These are phyloP conservation scores for Albophoma yamanashiensis DNA, from an alignment of 2,329 filamentous ascomycete species.

Conservation along the genomic window DNA sequence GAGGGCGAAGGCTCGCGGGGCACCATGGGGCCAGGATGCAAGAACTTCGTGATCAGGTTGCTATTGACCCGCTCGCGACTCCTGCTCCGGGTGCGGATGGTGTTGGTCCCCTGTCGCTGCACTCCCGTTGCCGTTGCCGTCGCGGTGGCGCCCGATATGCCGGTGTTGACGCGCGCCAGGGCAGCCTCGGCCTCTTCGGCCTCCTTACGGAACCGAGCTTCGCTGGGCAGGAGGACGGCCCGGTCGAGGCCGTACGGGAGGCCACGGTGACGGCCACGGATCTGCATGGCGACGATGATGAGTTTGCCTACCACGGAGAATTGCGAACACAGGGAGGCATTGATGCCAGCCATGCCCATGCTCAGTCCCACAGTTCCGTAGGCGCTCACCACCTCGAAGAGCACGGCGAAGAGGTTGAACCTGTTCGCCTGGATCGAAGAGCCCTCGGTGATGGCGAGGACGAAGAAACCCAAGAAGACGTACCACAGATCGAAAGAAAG, in stretches of 20 bases:
- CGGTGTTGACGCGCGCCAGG: conserved; percentile 25
- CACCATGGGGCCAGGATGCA: conserved; percentile 36
- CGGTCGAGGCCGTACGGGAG: conserved; percentile 56
- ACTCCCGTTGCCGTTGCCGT: conserved; percentile 16
- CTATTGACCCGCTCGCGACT: conserved; percentile 27
- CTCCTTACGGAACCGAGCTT: conserved; percentile 43
- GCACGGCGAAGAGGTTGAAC: conserved; percentile 57
- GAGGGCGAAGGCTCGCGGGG: conserved; percentile 12
- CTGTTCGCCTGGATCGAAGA: conserved; percentile 48
- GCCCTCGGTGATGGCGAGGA: conserved; percentile 85
- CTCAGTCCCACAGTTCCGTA: conserved; percentile 92
- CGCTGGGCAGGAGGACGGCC: conserved; percentile 48
- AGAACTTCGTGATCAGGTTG: conserved; percentile 33
- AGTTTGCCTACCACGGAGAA: conserved; percentile 67
- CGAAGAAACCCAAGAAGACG: conserved; percentile 85
- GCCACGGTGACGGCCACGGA: conserved; percentile 58
- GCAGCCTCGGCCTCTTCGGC: conserved; percentile 33
- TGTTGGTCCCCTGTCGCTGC: conserved; percentile 16
- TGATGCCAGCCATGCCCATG: conserved; percentile 65
- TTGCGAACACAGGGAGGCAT: conserved; percentile 73
- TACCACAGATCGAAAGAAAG: conserved; percentile 98
- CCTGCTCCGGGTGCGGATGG: conserved; percentile 23
- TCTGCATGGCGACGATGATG: conserved; percentile 58
- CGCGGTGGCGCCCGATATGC: conserved; percentile 17
- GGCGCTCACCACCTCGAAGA: conserved; percentile 83